These are phyloP conservation scores for Oryza longistaminata DNA, from an alignment of 176 grass and related monocot species.

Conservation along the genomic window DNA sequence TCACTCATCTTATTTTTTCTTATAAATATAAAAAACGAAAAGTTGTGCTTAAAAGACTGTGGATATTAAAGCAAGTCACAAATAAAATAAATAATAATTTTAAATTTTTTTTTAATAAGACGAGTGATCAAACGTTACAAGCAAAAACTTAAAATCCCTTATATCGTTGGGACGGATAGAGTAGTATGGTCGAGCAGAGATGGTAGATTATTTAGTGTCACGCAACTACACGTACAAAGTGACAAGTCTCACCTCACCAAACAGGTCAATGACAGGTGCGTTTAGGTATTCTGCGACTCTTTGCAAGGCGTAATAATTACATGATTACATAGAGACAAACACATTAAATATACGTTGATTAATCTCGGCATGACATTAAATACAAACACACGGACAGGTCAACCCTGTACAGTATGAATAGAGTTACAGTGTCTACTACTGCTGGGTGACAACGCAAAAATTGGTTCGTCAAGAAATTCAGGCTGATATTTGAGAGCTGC, in stretches of 20 bases:
- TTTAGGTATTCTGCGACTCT: neutral
- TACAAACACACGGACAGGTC: neutral
- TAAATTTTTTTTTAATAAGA: too few species aligned
- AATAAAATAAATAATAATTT: too few species aligned
- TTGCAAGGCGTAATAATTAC: neutral
- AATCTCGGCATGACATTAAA: neutral
- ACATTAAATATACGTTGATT: neutral
- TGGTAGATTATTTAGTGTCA: neutral
- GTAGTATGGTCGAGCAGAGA: neutral
- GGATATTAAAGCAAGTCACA: too few species aligned
- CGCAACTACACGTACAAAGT: neutral
- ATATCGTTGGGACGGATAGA: too few species aligned
- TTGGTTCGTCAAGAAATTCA: neutral
- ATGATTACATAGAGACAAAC: neutral
- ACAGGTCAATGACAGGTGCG: constrained; percentile 13
- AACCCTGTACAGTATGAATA: neutral
- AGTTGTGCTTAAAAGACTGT: too few species aligned
- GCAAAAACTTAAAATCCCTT: too few species aligned
- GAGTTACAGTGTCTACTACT: neutral
- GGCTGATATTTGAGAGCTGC: neutral
- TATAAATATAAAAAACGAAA: too few species aligned
- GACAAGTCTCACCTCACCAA: neutral
- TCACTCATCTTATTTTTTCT: too few species aligned
- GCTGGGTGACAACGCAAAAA: neutral
- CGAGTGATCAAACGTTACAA: too few species aligned